phyloP scores from a whole-genome alignment of 257 asterid genomes.

The Mentha longifolia region DNA sequence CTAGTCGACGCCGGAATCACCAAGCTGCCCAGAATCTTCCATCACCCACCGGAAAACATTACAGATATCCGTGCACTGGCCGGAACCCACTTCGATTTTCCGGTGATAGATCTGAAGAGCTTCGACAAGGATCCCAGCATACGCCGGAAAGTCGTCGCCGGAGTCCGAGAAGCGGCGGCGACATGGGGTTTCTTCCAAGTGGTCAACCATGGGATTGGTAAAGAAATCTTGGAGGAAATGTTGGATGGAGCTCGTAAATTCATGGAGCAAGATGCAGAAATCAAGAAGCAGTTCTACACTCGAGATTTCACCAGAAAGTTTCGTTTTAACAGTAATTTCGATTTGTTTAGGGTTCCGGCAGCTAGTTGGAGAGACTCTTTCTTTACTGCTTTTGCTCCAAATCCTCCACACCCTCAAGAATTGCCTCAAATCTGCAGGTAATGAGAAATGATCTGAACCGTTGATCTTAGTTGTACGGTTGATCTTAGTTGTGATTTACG shows the following conservation, averaged over 20 bases:
- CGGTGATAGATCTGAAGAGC: constrained; percentile 46
- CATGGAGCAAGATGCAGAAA: constrained; percentile 42
- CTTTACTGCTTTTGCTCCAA: constrained; percentile 43
- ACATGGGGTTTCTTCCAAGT: constrained; percentile 53
- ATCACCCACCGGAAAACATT: background rate
- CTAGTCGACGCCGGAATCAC: constrained; percentile 48
- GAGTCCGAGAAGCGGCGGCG: constrained; percentile 36
- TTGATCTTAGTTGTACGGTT: too few relatives aligned
- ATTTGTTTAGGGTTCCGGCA: constrained; percentile 31
- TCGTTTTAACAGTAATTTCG: constrained; percentile 45
- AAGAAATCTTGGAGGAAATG: constrained; percentile 39
- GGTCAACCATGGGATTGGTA: constrained; percentile 46
- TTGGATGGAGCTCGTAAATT: constrained; percentile 44
- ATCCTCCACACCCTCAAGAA: constrained; percentile 32
- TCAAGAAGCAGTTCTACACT: constrained; percentile 39
- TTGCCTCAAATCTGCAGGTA: constrained; percentile 49
- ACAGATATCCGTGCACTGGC: background rate
- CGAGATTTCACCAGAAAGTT: constrained; percentile 22
- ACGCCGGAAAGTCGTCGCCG: constrained; percentile 19
- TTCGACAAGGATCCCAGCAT: background rate
- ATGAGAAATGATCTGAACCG: too few relatives aligned
- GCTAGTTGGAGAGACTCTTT: constrained; percentile 55
- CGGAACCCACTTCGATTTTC: constrained; percentile 21
- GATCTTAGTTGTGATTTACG: too few relatives aligned
- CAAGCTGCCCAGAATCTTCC: constrained; percentile 48